A percentile compares a stretch with the other conserved stretches of the same genome.
These are phyloP conservation scores for Melastoma candidum DNA, from an alignment of 441 rosid genomes.

Conservation along the genomic window DNA sequence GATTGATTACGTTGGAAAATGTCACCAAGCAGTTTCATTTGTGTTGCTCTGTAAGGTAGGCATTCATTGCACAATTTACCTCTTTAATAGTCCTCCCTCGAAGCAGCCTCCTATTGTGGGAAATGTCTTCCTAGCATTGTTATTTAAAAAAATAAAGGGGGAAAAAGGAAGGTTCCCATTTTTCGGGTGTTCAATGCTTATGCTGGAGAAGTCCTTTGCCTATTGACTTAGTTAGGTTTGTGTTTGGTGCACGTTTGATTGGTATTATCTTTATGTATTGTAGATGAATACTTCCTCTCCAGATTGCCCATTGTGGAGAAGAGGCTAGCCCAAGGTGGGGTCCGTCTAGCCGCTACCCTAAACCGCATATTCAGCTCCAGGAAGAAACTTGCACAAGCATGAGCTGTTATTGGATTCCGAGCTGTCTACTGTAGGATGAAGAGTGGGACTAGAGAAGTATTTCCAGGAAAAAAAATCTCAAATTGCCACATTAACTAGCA, in stretches of 20 bases:
- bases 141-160: too few relatives aligned
- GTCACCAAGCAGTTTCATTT: too few relatives aligned
- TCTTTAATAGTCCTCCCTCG: too few relatives aligned
- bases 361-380: conserved; percentile 55
- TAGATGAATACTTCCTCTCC: conserved; percentile 76
- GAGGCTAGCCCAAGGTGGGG: conserved; percentile 78
- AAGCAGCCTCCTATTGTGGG: too few relatives aligned
- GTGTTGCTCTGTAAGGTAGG: too few relatives aligned
- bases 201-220: neutral
- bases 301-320: conserved; percentile 72
- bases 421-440: neutral
- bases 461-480: neutral
- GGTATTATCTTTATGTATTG: conserved; percentile 12
- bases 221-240: neutral
- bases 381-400: conserved; percentile 27
- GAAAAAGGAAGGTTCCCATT: too few relatives aligned
- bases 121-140: too few relatives aligned
- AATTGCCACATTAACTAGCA: neutral
- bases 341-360: conserved; percentile 61
- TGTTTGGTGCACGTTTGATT: neutral
- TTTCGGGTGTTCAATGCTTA: neutral
- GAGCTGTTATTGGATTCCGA: conserved; percentile 10
- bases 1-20: too few relatives aligned
- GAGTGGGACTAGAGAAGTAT: conserved; percentile 9
- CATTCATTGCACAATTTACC: too few relatives aligned